Base-by-base conservation (phyloP, 2,329 filamentous ascomycete genomes). In the Diaporthe sp. region DNA sequence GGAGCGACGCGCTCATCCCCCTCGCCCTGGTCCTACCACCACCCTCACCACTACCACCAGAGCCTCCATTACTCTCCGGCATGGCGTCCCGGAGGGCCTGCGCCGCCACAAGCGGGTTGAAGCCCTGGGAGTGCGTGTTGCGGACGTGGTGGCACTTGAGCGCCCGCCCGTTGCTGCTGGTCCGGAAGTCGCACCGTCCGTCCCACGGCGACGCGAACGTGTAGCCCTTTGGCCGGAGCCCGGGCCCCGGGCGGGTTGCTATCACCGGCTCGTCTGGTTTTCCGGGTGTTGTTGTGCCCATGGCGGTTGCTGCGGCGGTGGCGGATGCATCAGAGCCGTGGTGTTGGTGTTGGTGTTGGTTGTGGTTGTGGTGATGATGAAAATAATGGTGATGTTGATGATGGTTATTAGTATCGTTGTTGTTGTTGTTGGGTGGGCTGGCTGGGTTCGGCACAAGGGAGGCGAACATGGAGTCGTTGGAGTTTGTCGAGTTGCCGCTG, bases 201-300 rank as follows among this genome's bases (percentile, higher is more conserved):
- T 94, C 92, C 96, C 96, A 98, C 0, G 95, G 96, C 55, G 94
- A 97, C 27, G 87, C 85, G 81, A 98, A 98, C 1, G 91, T 89
- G 82, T 97, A 97, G 25, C 92, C 93, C 42, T 88, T 88, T 0
- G 91, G 87, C 71, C 86, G 89, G 75, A 87, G 84, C 25, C 84
- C 88, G 0, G 86, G 85, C 0, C 85, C 85, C 0, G 87, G 86
- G 1, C 84, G 81, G 1, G 86, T 85, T 71, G 86, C 83, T 32
- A 82, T 71, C 2, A 82, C 79, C 0, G 73, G 72, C 27, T 63
- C 70, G 19, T 72, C 72, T 39, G 51, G n/a, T 7, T 25, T 44
- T 17, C 44, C 30, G 30, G 50, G 22, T 2, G 35, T 37, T 3
- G 66, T 19, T 1, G 30, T 50, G 15, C 42, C 22, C 17, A 37